Evolutionary conservation across 768 basidiomycete species (phyloP), one percentile per base, ranked within the genome.

Genomic region (Auriscalpium orientale): DNA sequence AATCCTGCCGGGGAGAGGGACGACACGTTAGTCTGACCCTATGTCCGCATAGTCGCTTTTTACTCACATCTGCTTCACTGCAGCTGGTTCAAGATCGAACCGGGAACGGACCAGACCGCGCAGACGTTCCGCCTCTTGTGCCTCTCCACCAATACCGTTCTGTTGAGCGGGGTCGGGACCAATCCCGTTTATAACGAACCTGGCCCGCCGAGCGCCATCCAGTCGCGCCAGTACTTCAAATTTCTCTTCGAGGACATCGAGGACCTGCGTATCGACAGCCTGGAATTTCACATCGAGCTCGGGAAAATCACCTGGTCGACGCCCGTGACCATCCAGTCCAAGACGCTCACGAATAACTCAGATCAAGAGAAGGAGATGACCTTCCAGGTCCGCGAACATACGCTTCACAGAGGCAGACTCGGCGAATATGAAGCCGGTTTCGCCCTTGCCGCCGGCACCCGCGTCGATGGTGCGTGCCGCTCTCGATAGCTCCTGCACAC

Each of bases 31-130:
- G 45, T 35, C 7, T 21, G 5, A 12, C 18, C 54, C 1, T n/a
- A 12, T 15, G 6, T 7, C 15, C 38, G 2, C 22, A 12, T 20
- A 2, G 28, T 47, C 45, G 10, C 7, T 43, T 1, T 20, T 13
- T 8, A 18, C 20, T 47, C 45, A n/a, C 12, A 13, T 28, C 22
- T 28, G 5, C 2, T 28, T 47, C 21, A 20, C 35, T 8, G 36
- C 54, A 55, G 54, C 34, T 55, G 54, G 54, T 55, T 55, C 34
- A 48, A 48, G 22, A 13, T 55, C 33, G 54, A 47, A 45, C 33
- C 45, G 11, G 55, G 55, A n/a, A 21, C 12, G 18, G 55, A 36
- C 55, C 2, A 56, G 37, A 43, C 43, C 36, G 18, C 49, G 18
- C 10, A 22, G 12, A 8, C 36, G 10, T 56, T 56, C 49, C 55